Evolutionary conservation across 257 asterid genomes (phyloP), one percentile per base, ranked within the genome.

Genomic region (Petrea volubilis): DNA sequence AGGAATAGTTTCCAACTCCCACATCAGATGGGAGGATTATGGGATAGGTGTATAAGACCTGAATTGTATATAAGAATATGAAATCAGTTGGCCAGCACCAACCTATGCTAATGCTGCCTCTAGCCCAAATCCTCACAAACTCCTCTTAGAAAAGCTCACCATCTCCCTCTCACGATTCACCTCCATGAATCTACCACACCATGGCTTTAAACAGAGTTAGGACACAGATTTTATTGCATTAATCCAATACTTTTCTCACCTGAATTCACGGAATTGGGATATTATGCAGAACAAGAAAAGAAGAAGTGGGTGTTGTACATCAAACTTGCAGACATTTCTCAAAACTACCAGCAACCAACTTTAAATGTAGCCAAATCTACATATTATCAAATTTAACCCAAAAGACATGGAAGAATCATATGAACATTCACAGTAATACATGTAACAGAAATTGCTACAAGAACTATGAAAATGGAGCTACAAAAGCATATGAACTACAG

Each of bases 161-260:
- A 24, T n/a, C 31, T 15, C 43, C 11, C 15, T 43, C 58, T 64
- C 70, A 44, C 27, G 58, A 24, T 44, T 44, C 70, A 64, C 55
- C 20, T 64, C 17, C 7, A 64, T 25, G 51, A 40, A 53, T 38
- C 47, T 20, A 38, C 25, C 63, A 52, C 27, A 7, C 3, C 47
- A 13, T 53, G 27, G 58, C 11, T 33, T 14, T 41, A 23, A 33
- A 29, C 41, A 69, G 57, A 56, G 67, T 14, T 14, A 9, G 46
- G 5, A 31, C 65, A 4, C 67, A 52, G 5, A 7, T 51, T 28
- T 7, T 27, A 4, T 34, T 8, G 41, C 7, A 59, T 21, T 17
- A 56, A 69, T 17, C 55, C 25, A 40, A 69, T 69, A 46, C 33
- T n/a, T 60, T 33, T 70, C 12, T 41, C n/a, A n/a, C n/a, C n/a